Evolutionary conservation across 139 green algal species (phyloP).

Genomic region (Picochlorum sp.): DNA sequence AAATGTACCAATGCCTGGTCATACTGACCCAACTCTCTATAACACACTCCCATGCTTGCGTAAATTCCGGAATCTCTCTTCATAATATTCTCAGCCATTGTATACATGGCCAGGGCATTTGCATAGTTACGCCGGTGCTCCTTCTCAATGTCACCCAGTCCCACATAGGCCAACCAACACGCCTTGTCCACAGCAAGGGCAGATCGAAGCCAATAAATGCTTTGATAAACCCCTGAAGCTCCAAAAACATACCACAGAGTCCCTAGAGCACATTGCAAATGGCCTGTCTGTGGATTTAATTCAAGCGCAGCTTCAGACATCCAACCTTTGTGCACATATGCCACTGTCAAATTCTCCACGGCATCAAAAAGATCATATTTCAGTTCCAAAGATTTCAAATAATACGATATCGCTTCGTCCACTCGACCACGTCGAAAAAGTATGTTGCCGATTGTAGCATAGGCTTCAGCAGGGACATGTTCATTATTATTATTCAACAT

Average conservation of each 20-base stretch:
- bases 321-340: conserved; percentile 57
- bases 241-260: conserved; percentile 74
- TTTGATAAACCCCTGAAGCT: conserved; percentile 23
- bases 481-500: conserved; percentile 48
- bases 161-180: conserved; percentile 65
- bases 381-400: conserved; percentile 61
- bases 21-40: conserved; percentile 54
- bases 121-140: conserved; percentile 12
- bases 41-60: conserved; percentile 53
- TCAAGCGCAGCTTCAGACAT: conserved; percentile 56
- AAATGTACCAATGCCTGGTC: conserved; percentile 53
- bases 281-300: conserved; percentile 37
- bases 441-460: conserved; percentile 66
- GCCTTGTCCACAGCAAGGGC: too few species aligned
- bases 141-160: conserved; percentile 56
- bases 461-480: conserved; percentile 34
- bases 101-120: conserved; percentile 52
- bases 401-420: conserved; percentile 79
- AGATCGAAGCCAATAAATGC: too few species aligned
- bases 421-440: conserved; percentile 65
- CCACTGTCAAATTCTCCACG: conserved; percentile 69
- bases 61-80: conserved; percentile 55
- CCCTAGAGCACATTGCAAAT: conserved; percentile 42
- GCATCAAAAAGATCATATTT: conserved; percentile 66
- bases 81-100: conserved; percentile 51